Evolutionary conservation across 768 basidiomycete species (phyloP), one percentile per base, ranked within the genome.

Genomic region (Leccinum rimulosum): DNA sequence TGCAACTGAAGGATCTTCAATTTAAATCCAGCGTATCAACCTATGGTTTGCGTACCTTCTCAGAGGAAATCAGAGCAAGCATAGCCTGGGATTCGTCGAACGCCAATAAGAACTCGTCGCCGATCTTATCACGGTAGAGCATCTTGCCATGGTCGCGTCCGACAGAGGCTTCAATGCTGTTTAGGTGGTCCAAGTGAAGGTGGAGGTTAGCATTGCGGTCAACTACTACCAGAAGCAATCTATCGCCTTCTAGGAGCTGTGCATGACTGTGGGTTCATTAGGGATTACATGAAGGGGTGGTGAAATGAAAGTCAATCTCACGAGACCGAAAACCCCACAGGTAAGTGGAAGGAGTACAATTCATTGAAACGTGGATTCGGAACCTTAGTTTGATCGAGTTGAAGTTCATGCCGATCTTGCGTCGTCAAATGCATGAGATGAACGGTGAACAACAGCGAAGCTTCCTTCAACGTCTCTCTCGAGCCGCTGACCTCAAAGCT

Each of bases 381-480:
- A 2, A 68, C 57, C 31, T 52, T 58, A 1, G 54, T 63, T 4
- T 59, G 6, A 62, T 72, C 57, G 2, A 72, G 61, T 17, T 72
- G 72, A 17, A 73, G 64, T 0, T 73, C 63, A 19, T 74, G 70
- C 6, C 61, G 63, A 33, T 72, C 72, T 62, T 72, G 64, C 1
- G 66, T n/a, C 9, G 70, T 72, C 27, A 73, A 30, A 52, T 72
- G 62, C 70, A 72, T 70, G 22, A 59, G 61, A 53, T 70, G 64
- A 31, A 72, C 58, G 6, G 66, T 74, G 33, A 66, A 68, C 50
- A 59, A 47, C 35, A 72, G 28, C 6, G 61, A 63, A 27, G 70
- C 60, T 17, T 60, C 66, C 22, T 61, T 62, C 14, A 61, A n/a
- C 2, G 59, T 56, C 36, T 68, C 70, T 17, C 64, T 56, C 7